Evolutionary conservation across 306 rosid species (phyloP), one percentile per base, ranked within the genome.

Genomic region (Elaeagnus macrophylla): DNA sequence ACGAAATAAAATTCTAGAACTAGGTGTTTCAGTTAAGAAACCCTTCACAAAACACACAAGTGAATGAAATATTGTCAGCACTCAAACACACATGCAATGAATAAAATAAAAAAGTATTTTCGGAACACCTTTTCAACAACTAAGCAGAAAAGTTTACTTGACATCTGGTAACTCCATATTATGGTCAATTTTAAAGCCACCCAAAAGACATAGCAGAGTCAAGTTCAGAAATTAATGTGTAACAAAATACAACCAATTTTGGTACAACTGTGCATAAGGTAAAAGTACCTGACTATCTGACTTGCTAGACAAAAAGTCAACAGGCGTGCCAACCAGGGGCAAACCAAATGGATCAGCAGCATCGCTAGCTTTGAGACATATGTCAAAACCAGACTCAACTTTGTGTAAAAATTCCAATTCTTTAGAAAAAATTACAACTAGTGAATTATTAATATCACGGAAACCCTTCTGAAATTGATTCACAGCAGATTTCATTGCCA

Each of bases 381-480:
- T 63, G 72, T 58, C 69, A 56, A 93, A 74, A 73, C 78, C 75
- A 64, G 70, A 67, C 74, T 77, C 86, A 69, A 93, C 67, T 71
- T 72, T 82, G 59, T 60, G 75, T 62, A 71, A 73, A 56, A 69
- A 76, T 56, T 80, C 89, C 77, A 80, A 50, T 66, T 93, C 85
- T 61, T 72, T 65, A 48, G 62, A 62, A 50, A 75, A 77, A 61
- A 75, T 68, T 72, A 64, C 75, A 39, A 62, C 70, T 47, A 87
- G 56, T 66, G 76, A 67, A 75, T 59, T 62, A 48, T 66, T 79
- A 60, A 76, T 65, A 67, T 87, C 96, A 36, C 51, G 57, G 69
- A 93, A 79, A 44, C 78, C 72, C 71, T 70, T 71, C 73, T 75
- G 76, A 52, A 84, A 79, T 75, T 69, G 79, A 69, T 75, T 79